Conservation (phyloP, 306 rosid species). For the Sicyos edulis region DNA sequence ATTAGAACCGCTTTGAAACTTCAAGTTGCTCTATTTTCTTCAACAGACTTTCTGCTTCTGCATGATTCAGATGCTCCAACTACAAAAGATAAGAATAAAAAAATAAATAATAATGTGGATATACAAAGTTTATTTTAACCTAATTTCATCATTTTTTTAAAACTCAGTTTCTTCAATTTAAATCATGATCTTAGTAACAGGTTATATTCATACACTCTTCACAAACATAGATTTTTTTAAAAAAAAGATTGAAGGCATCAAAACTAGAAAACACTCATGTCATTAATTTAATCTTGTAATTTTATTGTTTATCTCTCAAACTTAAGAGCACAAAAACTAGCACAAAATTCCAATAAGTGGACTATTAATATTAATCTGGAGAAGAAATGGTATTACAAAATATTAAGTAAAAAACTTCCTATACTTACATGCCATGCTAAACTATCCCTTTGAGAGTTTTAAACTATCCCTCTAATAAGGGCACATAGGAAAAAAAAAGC, state of each 20-base stretch:
- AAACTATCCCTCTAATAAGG: too few species aligned
- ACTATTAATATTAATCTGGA: background rate
- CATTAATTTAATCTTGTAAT: background rate
- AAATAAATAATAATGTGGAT: background rate
- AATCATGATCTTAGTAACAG: background rate
- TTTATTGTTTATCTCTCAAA: background rate
- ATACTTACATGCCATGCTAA: background rate
- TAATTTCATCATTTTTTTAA: too few species aligned
- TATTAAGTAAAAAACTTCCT: background rate
- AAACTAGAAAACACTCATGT: background rate
- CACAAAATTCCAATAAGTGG: background rate
- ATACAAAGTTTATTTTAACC: background rate
- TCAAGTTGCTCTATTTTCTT: conserved; percentile 68
- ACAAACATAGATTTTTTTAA: background rate
- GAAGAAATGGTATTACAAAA: background rate
- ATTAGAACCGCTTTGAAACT: conserved; percentile 54
- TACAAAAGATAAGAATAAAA: background rate
- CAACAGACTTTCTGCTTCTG: conserved; percentile 52
- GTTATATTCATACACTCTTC: background rate
- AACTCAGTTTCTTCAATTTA: background rate
- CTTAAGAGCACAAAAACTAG: background rate
- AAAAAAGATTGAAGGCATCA: background rate
- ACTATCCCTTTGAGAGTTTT: too few species aligned
- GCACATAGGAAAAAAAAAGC: too few species aligned
- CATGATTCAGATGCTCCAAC: conserved; percentile 57